These are phyloP conservation scores for Citrullus mucosospermus DNA, from an alignment of 306 rosid species.

Conservation along the genomic window DNA sequence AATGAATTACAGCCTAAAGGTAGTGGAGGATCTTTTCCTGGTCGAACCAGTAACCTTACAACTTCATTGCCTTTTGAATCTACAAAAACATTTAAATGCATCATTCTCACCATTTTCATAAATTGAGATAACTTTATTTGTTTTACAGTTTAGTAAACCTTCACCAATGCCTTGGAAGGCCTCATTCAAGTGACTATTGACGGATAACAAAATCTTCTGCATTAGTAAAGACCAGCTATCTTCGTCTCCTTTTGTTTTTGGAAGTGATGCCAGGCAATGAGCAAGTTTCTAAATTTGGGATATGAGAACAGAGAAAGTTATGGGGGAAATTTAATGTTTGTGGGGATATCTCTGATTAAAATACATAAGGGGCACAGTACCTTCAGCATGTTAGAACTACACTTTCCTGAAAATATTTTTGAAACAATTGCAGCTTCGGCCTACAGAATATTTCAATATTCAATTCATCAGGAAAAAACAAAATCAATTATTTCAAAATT, in stretches of 20 bases:
- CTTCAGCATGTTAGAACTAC: constrained; percentile 54
- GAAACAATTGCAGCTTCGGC: constrained; percentile 61
- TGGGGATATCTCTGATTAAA: neutral
- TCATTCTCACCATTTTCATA: constrained; percentile 4
- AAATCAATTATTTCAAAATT: constrained; percentile 3
- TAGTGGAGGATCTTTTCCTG: constrained; percentile 52
- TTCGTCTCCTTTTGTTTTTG: constrained; percentile 74
- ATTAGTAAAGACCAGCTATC: constrained; percentile 74
- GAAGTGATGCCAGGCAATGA: constrained; percentile 64
- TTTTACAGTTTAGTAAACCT: constrained; percentile 33
- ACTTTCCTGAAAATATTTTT: constrained; percentile 43
- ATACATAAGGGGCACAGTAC: constrained; percentile 31
- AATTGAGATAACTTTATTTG: neutral
- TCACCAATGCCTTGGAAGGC: constrained; percentile 78
- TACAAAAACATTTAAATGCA: constrained; percentile 22
- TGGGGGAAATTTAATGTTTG: constrained; percentile 9
- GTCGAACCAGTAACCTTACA: constrained; percentile 35
- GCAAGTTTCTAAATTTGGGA: constrained; percentile 60
- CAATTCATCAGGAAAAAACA: neutral
- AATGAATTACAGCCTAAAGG: constrained; percentile 40
- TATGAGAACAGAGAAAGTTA: neutral
- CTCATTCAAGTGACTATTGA: constrained; percentile 47
- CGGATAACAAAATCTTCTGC: constrained; percentile 48
- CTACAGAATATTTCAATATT: constrained; percentile 26
- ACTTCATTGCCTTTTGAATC: constrained; percentile 30